Conservation (phyloP, 495 filamentous ascomycete genomes). For the Aspergillus ostianus region DNA sequence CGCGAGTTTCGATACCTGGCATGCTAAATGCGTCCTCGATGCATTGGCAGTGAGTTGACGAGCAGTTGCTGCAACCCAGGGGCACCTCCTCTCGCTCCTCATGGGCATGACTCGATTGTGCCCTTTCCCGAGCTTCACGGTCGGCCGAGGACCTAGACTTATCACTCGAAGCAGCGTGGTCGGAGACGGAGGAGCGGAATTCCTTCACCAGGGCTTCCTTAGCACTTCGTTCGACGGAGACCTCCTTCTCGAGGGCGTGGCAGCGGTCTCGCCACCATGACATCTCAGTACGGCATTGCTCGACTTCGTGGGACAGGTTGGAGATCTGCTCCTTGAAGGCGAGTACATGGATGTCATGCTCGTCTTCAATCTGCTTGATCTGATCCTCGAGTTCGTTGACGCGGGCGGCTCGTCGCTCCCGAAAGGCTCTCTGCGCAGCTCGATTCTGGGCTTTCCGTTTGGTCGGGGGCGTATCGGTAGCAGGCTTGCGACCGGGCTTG, state of each 20-base stretch:
- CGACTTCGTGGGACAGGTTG: conserved; percentile 50
- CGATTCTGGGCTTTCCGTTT: conserved; percentile 93
- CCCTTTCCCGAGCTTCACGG: conserved; percentile 9
- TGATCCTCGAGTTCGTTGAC: conserved; percentile 86
- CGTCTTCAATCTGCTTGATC: conserved; percentile 62
- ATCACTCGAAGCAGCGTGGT: conserved; percentile 28
- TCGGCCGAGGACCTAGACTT: conserved; percentile 10
- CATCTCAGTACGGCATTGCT: conserved; percentile 48
- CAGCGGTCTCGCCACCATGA: conserved; percentile 51
- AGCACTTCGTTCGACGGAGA: conserved; percentile 42
- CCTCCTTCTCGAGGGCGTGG: conserved; percentile 45
- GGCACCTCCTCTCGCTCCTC: conserved; percentile 35
- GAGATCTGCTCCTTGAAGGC: conserved; percentile 46
- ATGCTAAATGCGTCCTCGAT: conserved; percentile 64
- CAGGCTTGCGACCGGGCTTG: conserved; percentile 91
- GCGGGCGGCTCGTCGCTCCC: conserved; percentile 80
- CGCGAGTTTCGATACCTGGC: conserved; percentile 29
- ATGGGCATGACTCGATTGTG: conserved; percentile 7
- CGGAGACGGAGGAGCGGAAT: conserved; percentile 35
- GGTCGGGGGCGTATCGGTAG: conserved; percentile 85
- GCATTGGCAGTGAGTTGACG: conserved; percentile 61
- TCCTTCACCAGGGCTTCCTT: conserved; percentile 43
- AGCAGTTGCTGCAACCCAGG: conserved; percentile 65
- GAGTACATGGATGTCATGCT: conserved; percentile 44
- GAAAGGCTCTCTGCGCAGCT: conserved; percentile 86